phyloP scores from a whole-genome alignment of 2,329 filamentous ascomycete genomes.

The Tolypocladium nubicola region DNA sequence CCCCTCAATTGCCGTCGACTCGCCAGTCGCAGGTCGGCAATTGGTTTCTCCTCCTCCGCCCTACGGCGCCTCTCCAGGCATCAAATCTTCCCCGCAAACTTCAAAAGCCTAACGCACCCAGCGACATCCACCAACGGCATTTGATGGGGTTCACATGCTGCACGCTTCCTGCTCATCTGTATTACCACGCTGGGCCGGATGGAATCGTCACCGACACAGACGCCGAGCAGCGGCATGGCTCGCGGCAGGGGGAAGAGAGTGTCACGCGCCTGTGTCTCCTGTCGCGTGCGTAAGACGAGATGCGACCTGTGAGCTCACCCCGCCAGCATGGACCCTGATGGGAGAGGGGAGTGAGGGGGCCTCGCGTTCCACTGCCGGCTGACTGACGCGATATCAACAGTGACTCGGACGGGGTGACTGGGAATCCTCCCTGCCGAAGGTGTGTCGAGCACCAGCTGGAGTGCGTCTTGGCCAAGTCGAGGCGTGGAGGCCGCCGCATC shows the following conservation, averaged over 20 bases:
- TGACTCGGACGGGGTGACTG: conserved; percentile 22
- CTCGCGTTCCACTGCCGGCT: not conserved
- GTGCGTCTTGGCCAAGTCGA: conserved; percentile 29
- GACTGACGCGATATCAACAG: conserved; percentile 8
- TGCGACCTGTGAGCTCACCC: conserved; percentile 18
- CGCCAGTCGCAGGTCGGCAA: not conserved
- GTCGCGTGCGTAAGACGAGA: conserved; percentile 19
- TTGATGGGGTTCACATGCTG: not conserved
- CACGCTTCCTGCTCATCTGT: not conserved
- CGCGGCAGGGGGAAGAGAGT: conserved; percentile 16
- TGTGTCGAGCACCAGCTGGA: conserved; percentile 26
- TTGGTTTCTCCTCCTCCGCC: not conserved
- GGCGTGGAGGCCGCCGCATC: conserved; percentile 25
- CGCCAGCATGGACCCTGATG: not conserved
- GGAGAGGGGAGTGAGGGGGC: no score
- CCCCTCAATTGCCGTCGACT: not conserved
- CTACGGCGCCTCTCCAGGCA: no score
- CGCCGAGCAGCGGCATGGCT: conserved; percentile 7
- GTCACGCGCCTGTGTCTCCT: conserved; percentile 19
- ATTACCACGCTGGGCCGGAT: conserved; percentile 1
- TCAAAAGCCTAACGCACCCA: conserved; percentile 1
- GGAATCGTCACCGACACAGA: conserved; percentile 6
- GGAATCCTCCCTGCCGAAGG: conserved; percentile 24
- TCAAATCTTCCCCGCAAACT: not conserved
- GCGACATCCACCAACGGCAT: conserved; percentile 1